Percentiles rank a stretch among this genome's conserved stretches.
These are phyloP conservation scores for Hemileccinum impolitum DNA, from an alignment of 768 basidiomycete species.

Conservation along the genomic window DNA sequence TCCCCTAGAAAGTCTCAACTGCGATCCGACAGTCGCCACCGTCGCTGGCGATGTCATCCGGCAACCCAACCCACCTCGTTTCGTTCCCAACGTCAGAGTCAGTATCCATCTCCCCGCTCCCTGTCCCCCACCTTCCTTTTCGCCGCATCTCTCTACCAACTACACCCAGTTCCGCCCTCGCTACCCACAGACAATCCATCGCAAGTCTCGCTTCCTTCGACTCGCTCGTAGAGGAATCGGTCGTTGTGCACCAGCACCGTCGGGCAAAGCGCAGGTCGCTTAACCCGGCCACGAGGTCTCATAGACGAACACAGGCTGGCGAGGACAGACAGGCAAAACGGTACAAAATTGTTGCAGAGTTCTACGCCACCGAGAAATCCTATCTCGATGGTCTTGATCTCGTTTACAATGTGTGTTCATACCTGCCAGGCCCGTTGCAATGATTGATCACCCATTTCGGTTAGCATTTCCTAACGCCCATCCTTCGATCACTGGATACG, in stretches of 20 bases:
- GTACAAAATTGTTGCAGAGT: conserved; percentile 71
- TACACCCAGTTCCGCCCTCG: conserved; percentile 41
- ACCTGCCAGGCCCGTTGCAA: background rate
- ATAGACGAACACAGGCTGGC: conserved; percentile 39
- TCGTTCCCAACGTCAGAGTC: conserved; percentile 33
- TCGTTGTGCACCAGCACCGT: conserved; percentile 25
- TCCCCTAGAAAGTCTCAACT: conserved; percentile 3
- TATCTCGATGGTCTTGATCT: conserved; percentile 83
- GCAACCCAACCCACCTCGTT: conserved; percentile 15
- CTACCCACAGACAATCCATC: conserved; percentile 55
- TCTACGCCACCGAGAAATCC: conserved; percentile 75
- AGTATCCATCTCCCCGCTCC: conserved; percentile 24
- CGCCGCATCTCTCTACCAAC: conserved; percentile 60
- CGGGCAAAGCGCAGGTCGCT: conserved; percentile 35
- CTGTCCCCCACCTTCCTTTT: conserved; percentile 55
- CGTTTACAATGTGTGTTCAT: conserved; percentile 64
- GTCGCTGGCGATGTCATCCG: conserved; percentile 21
- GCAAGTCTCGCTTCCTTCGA: conserved; percentile 73
- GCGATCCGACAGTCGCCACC: conserved; percentile 8
- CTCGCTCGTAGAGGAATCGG: conserved; percentile 55
- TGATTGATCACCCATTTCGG: conserved; percentile 1
- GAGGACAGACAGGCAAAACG: conserved; percentile 54
- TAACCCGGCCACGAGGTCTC: conserved; percentile 19
- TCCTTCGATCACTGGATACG: conserved; percentile 71
- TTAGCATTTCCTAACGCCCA: conserved; percentile 80